A percentile compares a stretch with the other conserved stretches of the same genome.
Evolutionary conservation across 2,329 filamentous ascomycete genomes (phyloP).

Genomic region (Phialophora tarda): DNA sequence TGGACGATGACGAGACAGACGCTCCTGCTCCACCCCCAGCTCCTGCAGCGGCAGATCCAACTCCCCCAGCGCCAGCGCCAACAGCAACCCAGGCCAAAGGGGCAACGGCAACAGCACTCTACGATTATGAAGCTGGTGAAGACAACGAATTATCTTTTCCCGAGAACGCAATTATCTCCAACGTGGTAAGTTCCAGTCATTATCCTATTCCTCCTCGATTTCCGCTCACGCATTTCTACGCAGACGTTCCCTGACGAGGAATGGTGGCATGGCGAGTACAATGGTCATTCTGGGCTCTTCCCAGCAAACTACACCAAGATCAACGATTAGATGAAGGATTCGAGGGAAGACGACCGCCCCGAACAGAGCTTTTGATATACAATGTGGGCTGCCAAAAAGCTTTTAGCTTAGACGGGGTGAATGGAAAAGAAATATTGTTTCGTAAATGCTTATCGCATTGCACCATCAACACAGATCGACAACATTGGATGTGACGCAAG

Average conservation of each 20-base stretch:
- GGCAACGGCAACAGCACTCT: slow-evolving; percentile 80
- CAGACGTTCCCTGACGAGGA: slow-evolving; percentile 97
- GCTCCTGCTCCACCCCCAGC: slow-evolving; percentile 43
- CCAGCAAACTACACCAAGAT: slow-evolving; percentile 58
- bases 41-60: slow-evolving; percentile 46
- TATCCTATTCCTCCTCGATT: slow-evolving; percentile 1
- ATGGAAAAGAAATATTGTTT: slow-evolving; percentile 12
- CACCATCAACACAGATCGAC: slow-evolving; percentile 1
- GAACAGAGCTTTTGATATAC: background rate
- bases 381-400: background rate
- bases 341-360: background rate
- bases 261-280: slow-evolving; percentile 94
- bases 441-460: background rate
- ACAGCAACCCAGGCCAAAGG: slow-evolving; percentile 50
- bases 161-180: slow-evolving; percentile 80
- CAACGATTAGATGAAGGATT: slow-evolving; percentile 42
- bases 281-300: slow-evolving; percentile 83
- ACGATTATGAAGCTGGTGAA: slow-evolving; percentile 96
- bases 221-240: slow-evolving; percentile 1
- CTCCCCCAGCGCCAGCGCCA: slow-evolving; percentile 40
- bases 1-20: slow-evolving; percentile 57
- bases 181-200: slow-evolving; percentile 66
- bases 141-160: slow-evolving; percentile 88
- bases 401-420: background rate
- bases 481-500: slow-evolving; percentile 5